Evolutionary conservation across 768 basidiomycete species (phyloP), one percentile per base, ranked within the genome.

Genomic region (Phylloporus sp.): DNA sequence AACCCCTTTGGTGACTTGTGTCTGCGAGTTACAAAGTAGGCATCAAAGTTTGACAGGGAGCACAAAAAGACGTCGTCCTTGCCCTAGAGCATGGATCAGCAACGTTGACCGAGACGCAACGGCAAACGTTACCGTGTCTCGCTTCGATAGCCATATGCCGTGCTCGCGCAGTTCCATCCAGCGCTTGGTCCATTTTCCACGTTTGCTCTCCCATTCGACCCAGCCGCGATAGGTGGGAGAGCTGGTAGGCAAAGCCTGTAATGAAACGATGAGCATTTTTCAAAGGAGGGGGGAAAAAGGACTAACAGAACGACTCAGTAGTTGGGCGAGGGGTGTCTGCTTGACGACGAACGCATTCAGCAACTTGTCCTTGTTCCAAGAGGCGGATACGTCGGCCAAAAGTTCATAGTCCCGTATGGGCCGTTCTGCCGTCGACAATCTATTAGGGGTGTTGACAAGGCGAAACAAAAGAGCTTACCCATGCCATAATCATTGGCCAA

Each of bases 181-280:
- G 27, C 91, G 79, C 68, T 97, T 97, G 46, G 74, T 84, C 96
- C 95, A 99, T 67, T 96, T 96, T 28, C 92, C 92, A 49, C 85
- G 80, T 69, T 95, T 97, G 36, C 72, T 74, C 70, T 95, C 90
- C 78, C 83, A 88, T 63, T 97, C 89, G 21, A 97, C 81, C 58
- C 82, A 92, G 6, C 85, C 76, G 32, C 75, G 69, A 51, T 69
- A 58, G 4, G 55, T 63, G 40, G 75, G 72, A 20, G 71, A 69
- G 48, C 65, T 66, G 5, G 69, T 61, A 11, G 80, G 82, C 36
- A 81, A 65, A 21, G 71, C 70, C 75, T 79, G 54, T 17, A 72
- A 32, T 4, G 21, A 76, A 68, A 51, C 14, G 22, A 68, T 73
- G n/a, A 75, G 66, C 17, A 71, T 74, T 15, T 71, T 69, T 42